Evolutionary conservation across 305 asterid genomes (phyloP).

Genomic region (Fraxinus latifolia): DNA sequence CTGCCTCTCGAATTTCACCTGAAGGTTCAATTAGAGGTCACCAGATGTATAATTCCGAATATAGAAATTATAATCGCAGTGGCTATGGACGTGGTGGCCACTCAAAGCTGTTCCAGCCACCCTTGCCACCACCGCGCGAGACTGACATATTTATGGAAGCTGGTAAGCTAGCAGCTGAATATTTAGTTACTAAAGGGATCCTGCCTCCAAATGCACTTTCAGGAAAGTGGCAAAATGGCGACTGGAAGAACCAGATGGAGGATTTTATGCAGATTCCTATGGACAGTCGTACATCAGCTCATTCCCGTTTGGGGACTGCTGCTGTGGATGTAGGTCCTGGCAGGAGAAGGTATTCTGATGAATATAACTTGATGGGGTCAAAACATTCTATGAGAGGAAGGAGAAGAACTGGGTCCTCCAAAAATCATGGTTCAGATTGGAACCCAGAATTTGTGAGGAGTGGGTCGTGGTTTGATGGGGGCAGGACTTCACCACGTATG

Average conservation of each 20-base stretch:
- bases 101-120: slow-evolving; percentile 53
- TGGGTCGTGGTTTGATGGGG: slow-evolving; percentile 52
- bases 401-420: slow-evolving; percentile 50
- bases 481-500: slow-evolving; percentile 36
- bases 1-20: slow-evolving; percentile 54
- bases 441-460: slow-evolving; percentile 53
- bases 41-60: slow-evolving; percentile 44
- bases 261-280: slow-evolving; percentile 29
- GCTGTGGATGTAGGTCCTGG: slow-evolving; percentile 43
- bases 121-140: slow-evolving; percentile 40
- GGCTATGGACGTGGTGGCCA: slow-evolving; percentile 62
- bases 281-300: slow-evolving; percentile 54
- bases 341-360: slow-evolving; percentile 53
- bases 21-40: slow-evolving; percentile 62
- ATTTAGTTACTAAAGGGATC: slow-evolving; percentile 72
- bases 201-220: slow-evolving; percentile 70
- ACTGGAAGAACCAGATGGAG: slow-evolving; percentile 42
- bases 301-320: slow-evolving; percentile 56
- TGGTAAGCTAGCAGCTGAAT: slow-evolving; percentile 87
- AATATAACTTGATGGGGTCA: slow-evolving; percentile 38
- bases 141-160: slow-evolving; percentile 77
- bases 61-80: slow-evolving; percentile 52
- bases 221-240: slow-evolving; percentile 60
- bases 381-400: slow-evolving; percentile 50
- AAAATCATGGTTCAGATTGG: slow-evolving; percentile 47